These are phyloP conservation scores for Inonotus hispidus DNA, from an alignment of 1,284 basidiomycete genomes.

Conservation along the genomic window DNA sequence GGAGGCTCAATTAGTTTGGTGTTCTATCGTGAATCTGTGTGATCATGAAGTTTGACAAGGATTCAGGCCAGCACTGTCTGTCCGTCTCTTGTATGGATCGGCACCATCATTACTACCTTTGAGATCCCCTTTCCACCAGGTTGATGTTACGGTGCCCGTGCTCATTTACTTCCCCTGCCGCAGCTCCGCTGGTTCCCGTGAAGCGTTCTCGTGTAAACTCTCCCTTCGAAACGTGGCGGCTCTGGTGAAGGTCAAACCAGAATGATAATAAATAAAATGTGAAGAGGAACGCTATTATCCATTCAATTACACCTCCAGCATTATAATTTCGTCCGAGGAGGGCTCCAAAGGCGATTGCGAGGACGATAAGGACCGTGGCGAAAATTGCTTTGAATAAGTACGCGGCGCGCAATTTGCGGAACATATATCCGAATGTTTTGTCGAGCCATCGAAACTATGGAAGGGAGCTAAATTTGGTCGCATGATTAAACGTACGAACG, in stretches of 20 bases:
- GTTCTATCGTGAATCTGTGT: too few relatives aligned
- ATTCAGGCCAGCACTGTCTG: too few relatives aligned
- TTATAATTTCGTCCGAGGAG: constrained; percentile 43
- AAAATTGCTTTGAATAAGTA: constrained; percentile 60
- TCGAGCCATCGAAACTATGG: constrained; percentile 59
- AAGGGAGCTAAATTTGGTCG: background rate
- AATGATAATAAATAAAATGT: constrained; percentile 67
- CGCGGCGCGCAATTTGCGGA: constrained; percentile 44
- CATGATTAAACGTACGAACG: background rate
- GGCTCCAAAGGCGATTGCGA: constrained; percentile 58
- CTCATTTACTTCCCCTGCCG: background rate
- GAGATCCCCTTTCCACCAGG: background rate
- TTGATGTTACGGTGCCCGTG: background rate
- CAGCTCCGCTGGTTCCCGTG: background rate
- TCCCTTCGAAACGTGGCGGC: constrained; percentile 39
- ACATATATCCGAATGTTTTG: constrained; percentile 41
- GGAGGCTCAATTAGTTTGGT: too few relatives aligned
- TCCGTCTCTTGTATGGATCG: background rate
- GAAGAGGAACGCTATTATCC: constrained; percentile 66
- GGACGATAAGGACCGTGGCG: constrained; percentile 47
- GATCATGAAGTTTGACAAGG: too few relatives aligned
- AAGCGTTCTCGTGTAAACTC: constrained; percentile 21
- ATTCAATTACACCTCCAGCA: constrained; percentile 62
- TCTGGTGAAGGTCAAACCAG: constrained; percentile 56
- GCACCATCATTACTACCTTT: background rate